Conservation (phyloP, 768 basidiomycete genomes). For the Mycena latifolia region DNA sequence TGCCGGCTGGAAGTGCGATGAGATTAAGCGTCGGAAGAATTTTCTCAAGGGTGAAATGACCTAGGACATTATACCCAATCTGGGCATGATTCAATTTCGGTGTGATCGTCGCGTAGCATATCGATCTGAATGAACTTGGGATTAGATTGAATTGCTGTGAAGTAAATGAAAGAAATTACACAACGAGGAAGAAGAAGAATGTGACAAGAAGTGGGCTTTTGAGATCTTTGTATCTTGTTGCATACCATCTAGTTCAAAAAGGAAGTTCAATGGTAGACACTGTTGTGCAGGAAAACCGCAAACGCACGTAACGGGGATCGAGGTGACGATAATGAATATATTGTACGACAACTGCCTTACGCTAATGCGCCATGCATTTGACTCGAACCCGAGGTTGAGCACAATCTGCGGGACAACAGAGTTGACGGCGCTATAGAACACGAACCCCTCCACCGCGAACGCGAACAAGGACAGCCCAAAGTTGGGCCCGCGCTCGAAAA, state of each 20-base stretch:
- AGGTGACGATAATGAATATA: conserved; percentile 23
- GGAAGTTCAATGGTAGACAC: neutral
- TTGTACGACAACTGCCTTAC: conserved; percentile 36
- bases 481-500: conserved; percentile 36
- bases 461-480: conserved; percentile 34
- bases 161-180: conserved; percentile 3
- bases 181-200: conserved; percentile 36
- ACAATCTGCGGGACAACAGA: conserved; percentile 35
- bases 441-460: conserved; percentile 36
- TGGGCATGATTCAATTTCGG: conserved; percentile 37
- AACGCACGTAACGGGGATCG: conserved; percentile 35
- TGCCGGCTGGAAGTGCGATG: conserved; percentile 22
- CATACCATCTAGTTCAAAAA: conserved; percentile 22
- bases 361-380: conserved; percentile 36
- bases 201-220: conserved; percentile 34
- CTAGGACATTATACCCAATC: conserved; percentile 32
- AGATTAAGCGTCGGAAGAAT: neutral
- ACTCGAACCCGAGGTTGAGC: conserved; percentile 33
- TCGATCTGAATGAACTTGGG: conserved; percentile 15
- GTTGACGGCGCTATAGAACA: conserved; percentile 37
- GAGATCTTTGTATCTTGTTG: conserved; percentile 37
- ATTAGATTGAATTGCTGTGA: neutral
- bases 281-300: neutral
- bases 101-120: conserved; percentile 38
- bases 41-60: neutral